Evolutionary conservation across 768 basidiomycete species (phyloP), one percentile per base, ranked within the genome.

Genomic region (Coprinopsis sp.): DNA sequence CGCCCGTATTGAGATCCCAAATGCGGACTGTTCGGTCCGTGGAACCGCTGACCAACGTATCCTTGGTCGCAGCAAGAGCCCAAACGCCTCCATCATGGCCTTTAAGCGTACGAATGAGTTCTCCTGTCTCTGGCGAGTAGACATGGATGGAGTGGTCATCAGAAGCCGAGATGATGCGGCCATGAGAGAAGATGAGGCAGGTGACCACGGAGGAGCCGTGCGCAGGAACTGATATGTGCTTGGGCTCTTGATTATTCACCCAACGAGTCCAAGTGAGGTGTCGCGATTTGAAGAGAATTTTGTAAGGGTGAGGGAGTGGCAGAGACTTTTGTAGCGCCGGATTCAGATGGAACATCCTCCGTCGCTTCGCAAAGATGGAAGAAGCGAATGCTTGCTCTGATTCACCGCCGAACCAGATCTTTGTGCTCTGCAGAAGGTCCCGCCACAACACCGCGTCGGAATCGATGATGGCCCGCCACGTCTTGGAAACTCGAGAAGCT

Each of bases 131-230:
- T n/a, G 91, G 93, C 19, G 85, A 87, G 63, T 95, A 97, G 37
- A 99, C 82, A 59, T 94, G 90, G 58, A 98, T 96, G 3, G 91
- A 89, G 57, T 97, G 91, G 65, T 97, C 94, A 64, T 99, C 95
- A 1, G 92, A 95, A 10, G 95, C 94, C 10, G 91, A 93, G 58
- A 99, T 91, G 67, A 99, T 91, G 51, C 94, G 91, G 24, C 89
- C 88, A 50, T 83, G 82, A 40, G 95, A 96, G 70, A 99, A 91
- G 56, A 97, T 79, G 37, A 97, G 81, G 63, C 93, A 96, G 33
- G 95, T 99, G 61, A 99, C 92, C 51, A 97, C 95, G 19, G 86
- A 83, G 36, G 79, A 79, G 1, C 91, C 91, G 55, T 93, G 89
- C 10, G 93, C 93, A 1, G 85, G 76, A 70, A 98, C 95, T 3